A percentile compares a stretch with the other conserved stretches of the same genome.
Conservation (phyloP, 306 rosid genomes). For the Prunus armeniaca region DNA sequence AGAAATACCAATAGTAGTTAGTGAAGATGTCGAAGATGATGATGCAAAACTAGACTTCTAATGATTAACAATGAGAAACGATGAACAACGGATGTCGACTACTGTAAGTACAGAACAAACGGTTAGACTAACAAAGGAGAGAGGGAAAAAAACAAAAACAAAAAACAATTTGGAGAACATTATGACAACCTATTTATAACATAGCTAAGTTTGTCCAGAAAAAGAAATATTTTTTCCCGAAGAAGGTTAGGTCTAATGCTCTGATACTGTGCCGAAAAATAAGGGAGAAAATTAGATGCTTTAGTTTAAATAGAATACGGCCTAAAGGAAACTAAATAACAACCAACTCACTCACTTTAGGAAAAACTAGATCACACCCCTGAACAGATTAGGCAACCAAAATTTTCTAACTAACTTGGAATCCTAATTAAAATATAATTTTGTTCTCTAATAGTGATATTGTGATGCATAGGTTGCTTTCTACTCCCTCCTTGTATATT, state of each 20-base stretch:
- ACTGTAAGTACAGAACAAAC: too few species aligned
- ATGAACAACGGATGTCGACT: too few species aligned
- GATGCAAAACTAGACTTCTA: too few species aligned
- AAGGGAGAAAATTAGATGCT: neutral
- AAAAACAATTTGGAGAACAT: neutral
- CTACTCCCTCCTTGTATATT: slow-evolving; percentile 66
- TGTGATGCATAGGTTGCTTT: slow-evolving; percentile 67
- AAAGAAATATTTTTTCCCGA: neutral
- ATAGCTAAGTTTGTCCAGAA: neutral
- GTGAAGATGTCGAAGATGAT: too few species aligned
- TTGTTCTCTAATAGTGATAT: slow-evolving; percentile 1
- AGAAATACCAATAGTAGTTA: too few species aligned
- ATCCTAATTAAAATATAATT: neutral
- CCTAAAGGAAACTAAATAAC: neutral
- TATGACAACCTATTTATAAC: neutral
- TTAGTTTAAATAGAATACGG: neutral
- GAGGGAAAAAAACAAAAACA: too few species aligned
- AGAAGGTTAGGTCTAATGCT: neutral
- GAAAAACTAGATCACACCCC: neutral
- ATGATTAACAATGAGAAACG: too few species aligned
- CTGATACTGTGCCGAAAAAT: neutral
- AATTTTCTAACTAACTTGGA: neutral
- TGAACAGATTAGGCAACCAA: neutral
- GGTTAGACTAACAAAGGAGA: too few species aligned
- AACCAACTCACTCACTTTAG: neutral